Evolutionary conservation across 345 rosid species (phyloP).

Genomic region (Ricinus communis): DNA sequence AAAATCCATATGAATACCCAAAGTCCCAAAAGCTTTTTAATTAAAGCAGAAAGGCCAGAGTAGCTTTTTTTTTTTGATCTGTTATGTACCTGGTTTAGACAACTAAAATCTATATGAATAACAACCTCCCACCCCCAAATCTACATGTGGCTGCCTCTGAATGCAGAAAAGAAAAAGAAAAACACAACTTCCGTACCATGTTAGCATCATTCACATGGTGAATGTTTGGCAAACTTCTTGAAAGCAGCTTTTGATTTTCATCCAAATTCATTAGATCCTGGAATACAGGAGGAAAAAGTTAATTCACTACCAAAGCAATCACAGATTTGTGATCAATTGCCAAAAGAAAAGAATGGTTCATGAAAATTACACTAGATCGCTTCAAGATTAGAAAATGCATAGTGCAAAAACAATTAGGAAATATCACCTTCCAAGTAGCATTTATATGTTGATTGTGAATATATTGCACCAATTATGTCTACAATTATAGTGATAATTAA

Average conservation of each 20-base stretch:
- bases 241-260: constrained; percentile 64
- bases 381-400: not conserved
- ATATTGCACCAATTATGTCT: not conserved
- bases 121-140: no score
- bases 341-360: not conserved
- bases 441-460: not conserved
- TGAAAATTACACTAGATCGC: not conserved
- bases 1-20: no score
- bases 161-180: not conserved
- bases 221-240: constrained; percentile 66
- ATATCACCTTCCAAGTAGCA: constrained; percentile 3
- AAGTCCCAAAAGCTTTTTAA: no score
- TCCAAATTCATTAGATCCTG: constrained; percentile 90
- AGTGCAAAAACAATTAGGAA: not conserved
- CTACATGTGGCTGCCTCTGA: not conserved
- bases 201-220: constrained; percentile 74
- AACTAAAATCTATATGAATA: not conserved
- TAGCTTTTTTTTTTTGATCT: not conserved
- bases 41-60: not conserved
- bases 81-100: not conserved
- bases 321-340: constrained; percentile 14
- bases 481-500: not conserved
- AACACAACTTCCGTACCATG: constrained; percentile 51
- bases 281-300: constrained; percentile 9
- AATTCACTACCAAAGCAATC: constrained; percentile 2